Base-by-base conservation (phyloP, 2,329 filamentous ascomycete species). In the Aaosphaeria arxii region DNA sequence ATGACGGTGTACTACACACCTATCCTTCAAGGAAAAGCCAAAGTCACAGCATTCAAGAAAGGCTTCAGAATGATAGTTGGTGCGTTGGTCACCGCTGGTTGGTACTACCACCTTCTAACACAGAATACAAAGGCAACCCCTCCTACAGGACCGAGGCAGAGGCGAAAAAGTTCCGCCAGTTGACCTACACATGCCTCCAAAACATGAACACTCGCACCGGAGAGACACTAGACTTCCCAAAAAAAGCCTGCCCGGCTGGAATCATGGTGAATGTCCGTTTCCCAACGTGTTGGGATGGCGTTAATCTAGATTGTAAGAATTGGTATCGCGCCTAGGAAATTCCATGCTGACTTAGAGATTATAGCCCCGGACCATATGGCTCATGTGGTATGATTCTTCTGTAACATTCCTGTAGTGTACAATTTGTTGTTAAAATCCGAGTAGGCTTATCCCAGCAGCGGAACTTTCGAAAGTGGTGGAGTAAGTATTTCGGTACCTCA, bases 341-440 rank as follows among this genome's bases (percentile, higher is more conserved):
- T 24, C 2, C 17, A 24, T 24, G 17, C 17, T 24, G 17, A 24
- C 17, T 24, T 24, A 24, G 17, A 24, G 17, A 24, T 24, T 24
- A 24, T 24, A 24, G 17, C 75, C 11, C 45, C 60, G 1, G 75
- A 84, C 64, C 81, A 84, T 72, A 77, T 75, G 69, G 73, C 72
- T 54, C 82, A 74, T 56, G 68, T 74, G 11, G 59, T 36, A 36
- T 36, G 33, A 9, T 9, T 9, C 4, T 36, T 9, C 7, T 36
- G 33, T 9, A 9, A 36, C n/a, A 36, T 24, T 24, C 3, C 3
- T 36, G 33, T 36, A n/a, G n/a, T 9, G n/a, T 36, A 9, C 3
- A 36, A n/a, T 9, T 36, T 9, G 33, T 9, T 36, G n/a, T 36
- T 36, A 36, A 36, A 36, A 2, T 4, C n/a, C n/a, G 9, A 9